Percentiles rank a stretch among this genome's conserved stretches.
Conservation (phyloP, 2,329 filamentous ascomycete genomes). For the Amesomyces nigricolor region DNA sequence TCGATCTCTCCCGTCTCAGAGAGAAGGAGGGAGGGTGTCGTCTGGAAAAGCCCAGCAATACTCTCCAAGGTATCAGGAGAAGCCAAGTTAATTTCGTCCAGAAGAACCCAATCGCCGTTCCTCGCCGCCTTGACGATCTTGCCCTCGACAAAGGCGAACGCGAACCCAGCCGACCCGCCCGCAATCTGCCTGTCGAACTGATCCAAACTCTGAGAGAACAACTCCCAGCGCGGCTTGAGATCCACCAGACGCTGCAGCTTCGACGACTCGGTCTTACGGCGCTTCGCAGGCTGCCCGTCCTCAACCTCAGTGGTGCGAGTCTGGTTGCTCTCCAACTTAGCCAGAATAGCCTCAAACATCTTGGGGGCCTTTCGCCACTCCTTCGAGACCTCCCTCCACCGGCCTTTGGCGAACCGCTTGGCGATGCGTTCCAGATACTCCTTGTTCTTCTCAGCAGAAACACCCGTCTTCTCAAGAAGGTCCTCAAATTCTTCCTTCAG, state of each 20-base stretch:
- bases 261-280: constrained; percentile 53
- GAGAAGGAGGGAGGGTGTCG: constrained; percentile 77
- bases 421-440: constrained; percentile 76
- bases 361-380: constrained; percentile 85
- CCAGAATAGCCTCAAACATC: constrained; percentile 71
- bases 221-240: constrained; percentile 66
- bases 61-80: constrained; percentile 92
- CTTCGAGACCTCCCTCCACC: constrained; percentile 81
- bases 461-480: constrained; percentile 76
- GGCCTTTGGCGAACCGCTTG: constrained; percentile 72
- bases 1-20: constrained; percentile 93
- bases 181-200: constrained; percentile 77
- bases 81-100: constrained; percentile 92
- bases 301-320: constrained; percentile 33
- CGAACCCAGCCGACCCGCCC: constrained; percentile 68
- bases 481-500: constrained; percentile 92
- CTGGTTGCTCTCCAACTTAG: constrained; percentile 45
- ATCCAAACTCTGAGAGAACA: constrained; percentile 67
- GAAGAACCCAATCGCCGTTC: constrained; percentile 91
- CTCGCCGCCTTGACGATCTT: constrained; percentile 93
- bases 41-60: constrained; percentile 78
- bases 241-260: constrained; percentile 60
- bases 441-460: constrained; percentile 81
- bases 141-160: constrained; percentile 93
- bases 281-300: constrained; percentile 61